Percentiles rank a stretch among this genome's conserved stretches.
Conservation (phyloP, 2,329 filamentous ascomycete species). For the Orbilia brochopaga region DNA sequence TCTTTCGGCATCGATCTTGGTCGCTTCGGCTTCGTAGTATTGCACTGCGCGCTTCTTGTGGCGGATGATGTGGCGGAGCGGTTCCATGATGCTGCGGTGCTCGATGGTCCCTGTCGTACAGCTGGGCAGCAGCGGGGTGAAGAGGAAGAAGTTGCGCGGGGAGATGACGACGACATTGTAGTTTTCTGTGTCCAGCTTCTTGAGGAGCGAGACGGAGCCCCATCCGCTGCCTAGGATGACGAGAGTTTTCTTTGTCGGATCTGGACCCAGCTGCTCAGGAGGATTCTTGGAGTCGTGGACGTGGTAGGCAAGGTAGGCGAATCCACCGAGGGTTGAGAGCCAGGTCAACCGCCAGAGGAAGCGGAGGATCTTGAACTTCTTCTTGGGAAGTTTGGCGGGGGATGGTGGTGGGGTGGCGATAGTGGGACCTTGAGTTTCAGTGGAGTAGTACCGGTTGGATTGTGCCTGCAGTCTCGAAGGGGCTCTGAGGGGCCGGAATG, state of each 20-base stretch:
- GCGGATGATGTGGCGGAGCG: conserved; percentile 90
- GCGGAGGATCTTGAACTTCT: conserved; percentile 72
- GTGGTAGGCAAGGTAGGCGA: conserved; percentile 76
- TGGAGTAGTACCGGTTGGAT: conserved; percentile 4
- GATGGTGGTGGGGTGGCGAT: background rate
- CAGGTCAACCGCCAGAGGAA: conserved; percentile 86
- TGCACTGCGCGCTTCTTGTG: conserved; percentile 92
- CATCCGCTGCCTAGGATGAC: conserved; percentile 96
- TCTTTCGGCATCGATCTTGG: conserved; percentile 89
- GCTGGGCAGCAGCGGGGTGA: conserved; percentile 94
- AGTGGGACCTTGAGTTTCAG: conserved; percentile 31
- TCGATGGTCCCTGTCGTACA: conserved; percentile 97
- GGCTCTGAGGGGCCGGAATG: conserved; percentile 1
- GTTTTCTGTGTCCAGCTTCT: conserved; percentile 98
- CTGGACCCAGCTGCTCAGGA: conserved; percentile 75
- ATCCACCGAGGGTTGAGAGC: conserved; percentile 71
- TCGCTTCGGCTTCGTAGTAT: conserved; percentile 97
- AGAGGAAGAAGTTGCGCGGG: conserved; percentile 99
- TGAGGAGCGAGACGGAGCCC: conserved; percentile 93
- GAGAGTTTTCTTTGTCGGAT: conserved; percentile 93
- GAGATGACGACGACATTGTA: conserved; percentile 99
- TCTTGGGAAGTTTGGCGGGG: conserved; percentile 56
- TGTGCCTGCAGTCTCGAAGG: background rate
- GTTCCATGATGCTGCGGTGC: conserved; percentile 99
- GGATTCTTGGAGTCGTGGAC: conserved; percentile 85